Percentiles rank a stretch among this genome's conserved stretches.
These are phyloP conservation scores for Aspergillus sp. DNA, from an alignment of 2,329 filamentous ascomycete genomes.

Conservation along the genomic window DNA sequence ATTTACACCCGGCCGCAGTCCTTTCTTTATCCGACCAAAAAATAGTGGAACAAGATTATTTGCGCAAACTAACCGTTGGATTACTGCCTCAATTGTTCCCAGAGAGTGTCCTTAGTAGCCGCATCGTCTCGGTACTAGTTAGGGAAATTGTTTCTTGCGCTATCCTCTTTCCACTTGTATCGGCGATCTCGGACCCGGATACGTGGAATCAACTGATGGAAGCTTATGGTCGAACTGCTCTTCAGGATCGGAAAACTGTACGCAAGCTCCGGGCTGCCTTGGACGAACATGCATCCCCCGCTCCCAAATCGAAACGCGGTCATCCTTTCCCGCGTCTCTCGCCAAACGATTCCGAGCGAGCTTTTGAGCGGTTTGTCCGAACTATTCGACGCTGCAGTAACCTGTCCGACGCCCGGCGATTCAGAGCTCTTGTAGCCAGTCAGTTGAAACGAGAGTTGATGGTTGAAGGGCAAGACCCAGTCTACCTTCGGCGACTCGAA, in stretches of 20 bases:
- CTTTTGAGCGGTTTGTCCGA: slow-evolving; percentile 91
- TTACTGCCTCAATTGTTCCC: slow-evolving; percentile 76
- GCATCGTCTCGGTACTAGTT: slow-evolving; percentile 75
- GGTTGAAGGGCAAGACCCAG: slow-evolving; percentile 74
- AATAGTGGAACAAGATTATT: slow-evolving; percentile 80
- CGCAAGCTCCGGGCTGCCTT: slow-evolving; percentile 86
- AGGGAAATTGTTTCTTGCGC: slow-evolving; percentile 91
- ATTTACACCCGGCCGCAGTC: slow-evolving; percentile 81
- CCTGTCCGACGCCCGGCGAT: slow-evolving; percentile 85
- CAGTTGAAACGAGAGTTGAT: slow-evolving; percentile 84
- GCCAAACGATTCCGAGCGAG: slow-evolving; percentile 81
- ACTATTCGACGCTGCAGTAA: slow-evolving; percentile 86
- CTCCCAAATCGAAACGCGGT: slow-evolving; percentile 64
- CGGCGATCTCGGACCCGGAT: slow-evolving; percentile 83
- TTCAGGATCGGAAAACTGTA: slow-evolving; percentile 95
- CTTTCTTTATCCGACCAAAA: slow-evolving; percentile 82
- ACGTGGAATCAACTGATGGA: slow-evolving; percentile 98
- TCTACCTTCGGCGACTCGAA: slow-evolving; percentile 85
- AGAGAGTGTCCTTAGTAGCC: slow-evolving; percentile 70
- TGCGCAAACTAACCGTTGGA: slow-evolving; percentile 71
- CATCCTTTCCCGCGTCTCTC: slow-evolving; percentile 74
- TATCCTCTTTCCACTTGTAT: slow-evolving; percentile 79
- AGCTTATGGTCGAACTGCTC: slow-evolving; percentile 76
- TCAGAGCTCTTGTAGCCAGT: slow-evolving; percentile 87
- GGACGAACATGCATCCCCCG: slow-evolving; percentile 89